Evolutionary conservation across 116 monocot genomes (phyloP).

Genomic region (Papilionanthe hybrid): DNA sequence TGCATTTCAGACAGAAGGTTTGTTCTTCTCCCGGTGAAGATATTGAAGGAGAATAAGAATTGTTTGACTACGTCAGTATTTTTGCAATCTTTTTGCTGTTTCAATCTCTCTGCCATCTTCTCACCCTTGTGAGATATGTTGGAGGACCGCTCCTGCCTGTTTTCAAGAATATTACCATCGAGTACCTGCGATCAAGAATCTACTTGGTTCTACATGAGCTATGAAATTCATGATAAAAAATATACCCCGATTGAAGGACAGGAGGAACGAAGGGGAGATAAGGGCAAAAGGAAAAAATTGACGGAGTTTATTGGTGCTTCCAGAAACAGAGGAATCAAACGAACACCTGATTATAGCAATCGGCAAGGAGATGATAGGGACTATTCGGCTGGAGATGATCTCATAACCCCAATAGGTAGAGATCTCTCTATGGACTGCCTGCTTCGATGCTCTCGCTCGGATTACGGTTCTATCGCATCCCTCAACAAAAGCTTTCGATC

Average conservation of each 20-base stretch:
- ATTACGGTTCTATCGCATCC: conserved; percentile 37
- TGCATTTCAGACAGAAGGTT: background rate
- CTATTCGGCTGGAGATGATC: conserved; percentile 15
- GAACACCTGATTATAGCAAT: background rate
- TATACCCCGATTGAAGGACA: conserved; percentile 18
- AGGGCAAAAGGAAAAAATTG: conserved; percentile 6
- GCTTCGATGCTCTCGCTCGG: conserved; percentile 36
- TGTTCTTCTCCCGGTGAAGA: background rate
- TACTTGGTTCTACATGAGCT: conserved; percentile 47
- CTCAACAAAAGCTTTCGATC: conserved; percentile 34
- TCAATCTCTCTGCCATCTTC: background rate
- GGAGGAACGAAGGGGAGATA: conserved; percentile 7
- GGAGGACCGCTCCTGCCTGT: conserved; percentile 45
- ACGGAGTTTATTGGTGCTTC: background rate
- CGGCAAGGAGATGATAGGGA: background rate
- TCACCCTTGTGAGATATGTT: conserved; percentile 31
- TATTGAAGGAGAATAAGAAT: background rate
- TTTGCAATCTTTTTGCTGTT: background rate
- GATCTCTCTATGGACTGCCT: conserved; percentile 56
- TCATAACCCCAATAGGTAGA: conserved; percentile 39
- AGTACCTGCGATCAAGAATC: conserved; percentile 58
- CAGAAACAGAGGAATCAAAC: background rate
- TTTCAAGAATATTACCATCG: conserved; percentile 28
- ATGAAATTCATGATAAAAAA: conserved; percentile 11
- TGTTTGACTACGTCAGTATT: background rate